Evolutionary conservation across 2,329 filamentous ascomycete genomes (phyloP), one percentile per base, ranked within the genome.

Genomic region (Peltaster fructicola): DNA sequence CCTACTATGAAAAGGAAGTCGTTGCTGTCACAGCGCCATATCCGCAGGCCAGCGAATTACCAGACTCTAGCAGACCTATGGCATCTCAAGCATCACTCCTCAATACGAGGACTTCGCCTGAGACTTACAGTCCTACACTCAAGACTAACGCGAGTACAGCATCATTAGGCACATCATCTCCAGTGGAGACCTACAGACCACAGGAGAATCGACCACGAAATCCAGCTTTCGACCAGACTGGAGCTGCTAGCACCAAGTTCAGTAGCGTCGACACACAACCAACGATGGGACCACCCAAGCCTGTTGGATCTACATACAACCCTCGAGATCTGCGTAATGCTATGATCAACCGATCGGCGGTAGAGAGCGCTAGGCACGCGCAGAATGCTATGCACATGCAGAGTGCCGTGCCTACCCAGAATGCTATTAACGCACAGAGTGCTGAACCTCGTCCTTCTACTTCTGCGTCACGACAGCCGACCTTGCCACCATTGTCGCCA

Each of bases 281-380:
- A n/a, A n/a, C n/a, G n/a, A 32, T 30, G 20, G 20, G 15, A 13
- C 30, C 24, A 17, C 27, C 27, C 0, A 30, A 30, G 20, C 27
- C 30, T 13, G 27, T 30, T 8, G 27, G 25, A 7, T 27, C 30
- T 16, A 25, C 27, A 3, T 32, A 32, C 15, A 30, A 32, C 20
- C 30, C 30, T 8, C 24, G 27, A 10, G 27, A 27, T 9, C 18
- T 32, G 17, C 27, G 30, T 8, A 32, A 32, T 15, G 30, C 24
- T 8, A 27, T 32, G 27, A 16, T 30, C 10, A 30, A 25, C 13
- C 27, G 27, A 6, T 20, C 23, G 5, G 23, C 23, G 12, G 23
- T 24, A 8, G 27, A 25, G 9, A 25, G 20, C 6, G 22, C 20
- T 11, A n/a, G n/a, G n/a, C n/a, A n/a, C n/a, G n/a, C n/a, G n/a